Base-by-base conservation (phyloP, 2,329 filamentous ascomycete species). In the Cladosporium austrohemisphaericum region DNA sequence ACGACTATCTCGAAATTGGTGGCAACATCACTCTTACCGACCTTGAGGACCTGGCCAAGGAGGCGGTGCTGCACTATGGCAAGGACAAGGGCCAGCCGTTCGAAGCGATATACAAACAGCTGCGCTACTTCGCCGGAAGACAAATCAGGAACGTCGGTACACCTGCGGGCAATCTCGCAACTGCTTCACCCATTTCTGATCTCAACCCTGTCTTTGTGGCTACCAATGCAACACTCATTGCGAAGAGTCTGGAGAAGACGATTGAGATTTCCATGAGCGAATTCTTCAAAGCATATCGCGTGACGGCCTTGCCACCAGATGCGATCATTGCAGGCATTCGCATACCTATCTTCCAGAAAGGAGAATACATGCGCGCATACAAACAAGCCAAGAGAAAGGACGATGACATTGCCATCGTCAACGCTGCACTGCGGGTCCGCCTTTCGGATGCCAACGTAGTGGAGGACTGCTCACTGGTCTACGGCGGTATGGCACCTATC, bases 111-210 rank as follows among this genome's bases (percentile, higher is more conserved):
- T 78, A 92, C 63, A 97, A 96, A 67, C 92, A 97, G 66, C 81
- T 98, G 48, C 86, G 86, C 56, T 96, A 92, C 66, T 97, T 98
- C 68, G 93, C 92, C 44, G 93, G 93, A 37, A 76, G 93, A 38
- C 93, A 98, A 63, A 97, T 98, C 62, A 81, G 93, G 59, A 98
- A 97, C 61, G 92, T 96, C n/a, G 93, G 92, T 23, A 96, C 93
- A 0, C 92, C 91, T 1, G 93, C 93, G 0, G 93, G 93, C 35
- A 98, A 97, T 61, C 71, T 98, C 25, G 91, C 86, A 1, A 98
- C 93, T 0, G 93, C 93, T 1, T 95, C 90, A 19, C 93, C 93
- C 0, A 98, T 97, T 37, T 96, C 92, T 0, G 93, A 98, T 72
- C 71, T 98, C 36, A 98, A 97, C 61, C 93, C 93, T 0, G 89